Evolutionary conservation across 1,139 yeast species (phyloP).

Genomic region (Pichia sp.): DNA sequence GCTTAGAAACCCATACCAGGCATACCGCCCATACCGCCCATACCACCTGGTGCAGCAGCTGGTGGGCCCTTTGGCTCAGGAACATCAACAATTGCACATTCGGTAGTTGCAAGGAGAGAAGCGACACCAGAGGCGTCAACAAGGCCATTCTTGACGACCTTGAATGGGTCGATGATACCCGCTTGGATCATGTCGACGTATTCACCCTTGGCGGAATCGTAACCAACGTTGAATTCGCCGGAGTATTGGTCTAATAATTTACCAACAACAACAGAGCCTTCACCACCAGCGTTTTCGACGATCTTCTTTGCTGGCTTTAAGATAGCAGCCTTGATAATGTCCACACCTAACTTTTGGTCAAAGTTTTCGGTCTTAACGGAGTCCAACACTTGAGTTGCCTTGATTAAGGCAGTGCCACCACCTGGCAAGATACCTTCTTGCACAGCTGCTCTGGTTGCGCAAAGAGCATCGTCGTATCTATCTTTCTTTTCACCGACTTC

Average conservation of each 20-base stretch:
- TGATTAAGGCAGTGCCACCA: conserved; percentile 98
- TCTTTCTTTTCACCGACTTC: conserved; percentile 99
- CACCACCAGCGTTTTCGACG: conserved; percentile 98
- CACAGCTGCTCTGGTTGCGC: conserved; percentile 99
- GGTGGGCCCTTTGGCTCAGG: conserved; percentile 84
- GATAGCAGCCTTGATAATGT: conserved; percentile 91
- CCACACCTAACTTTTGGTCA: conserved; percentile 97
- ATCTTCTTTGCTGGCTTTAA: conserved; percentile 96
- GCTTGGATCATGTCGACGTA: conserved; percentile 95
- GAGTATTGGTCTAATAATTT: conserved; percentile 82
- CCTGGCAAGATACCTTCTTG: conserved; percentile 99
- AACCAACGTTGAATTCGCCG: conserved; percentile 84
- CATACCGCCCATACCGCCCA: conserved; percentile 48
- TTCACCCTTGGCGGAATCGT: conserved; percentile 90
- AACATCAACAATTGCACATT: conserved; percentile 97
- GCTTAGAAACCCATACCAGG: conserved; percentile 39
- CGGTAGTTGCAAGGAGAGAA: conserved; percentile 95
- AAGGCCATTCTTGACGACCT: conserved; percentile 95
- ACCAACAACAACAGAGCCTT: conserved; percentile 96
- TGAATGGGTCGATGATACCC: conserved; percentile 98
- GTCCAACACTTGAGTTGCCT: conserved; percentile 84
- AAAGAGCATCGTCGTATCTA: conserved; percentile 97
- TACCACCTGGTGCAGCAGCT: conserved; percentile 55
- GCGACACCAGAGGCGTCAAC: conserved; percentile 99
- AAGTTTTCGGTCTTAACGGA: conserved; percentile 82